Evolutionary conservation across 768 basidiomycete species (phyloP).

Genomic region (Termitomyces sp.): DNA sequence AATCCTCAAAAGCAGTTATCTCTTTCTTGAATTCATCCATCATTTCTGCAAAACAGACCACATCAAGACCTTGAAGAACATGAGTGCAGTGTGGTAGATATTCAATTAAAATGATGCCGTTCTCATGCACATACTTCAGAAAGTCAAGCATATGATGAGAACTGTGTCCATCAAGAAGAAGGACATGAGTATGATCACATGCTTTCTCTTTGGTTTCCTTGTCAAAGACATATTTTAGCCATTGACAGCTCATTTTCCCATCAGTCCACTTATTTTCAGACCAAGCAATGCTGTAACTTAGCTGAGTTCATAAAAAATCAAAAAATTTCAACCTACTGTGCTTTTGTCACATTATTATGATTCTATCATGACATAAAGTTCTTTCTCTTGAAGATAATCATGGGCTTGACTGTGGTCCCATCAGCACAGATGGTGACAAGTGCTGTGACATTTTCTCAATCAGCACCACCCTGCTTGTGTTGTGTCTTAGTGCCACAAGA

Average conservation of each 20-base stretch:
- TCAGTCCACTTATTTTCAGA: slow-evolving; percentile 25
- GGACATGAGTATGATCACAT: slow-evolving; percentile 18
- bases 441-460: slow-evolving; percentile 28
- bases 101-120: slow-evolving; percentile 32
- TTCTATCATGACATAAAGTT: slow-evolving; percentile 23
- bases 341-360: slow-evolving; percentile 28
- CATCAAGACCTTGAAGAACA: slow-evolving; percentile 36
- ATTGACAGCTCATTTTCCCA: slow-evolving; percentile 16
- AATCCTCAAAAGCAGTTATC: slow-evolving; percentile 17
- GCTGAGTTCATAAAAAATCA: not conserved
- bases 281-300: slow-evolving; percentile 12
- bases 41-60: slow-evolving; percentile 35
- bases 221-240: slow-evolving; percentile 28
- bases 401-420: slow-evolving; percentile 23
- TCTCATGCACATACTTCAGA: slow-evolving; percentile 23
- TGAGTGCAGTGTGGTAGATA: slow-evolving; percentile 38
- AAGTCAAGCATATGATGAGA: slow-evolving; percentile 30
- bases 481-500: not conserved
- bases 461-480: slow-evolving; percentile 12
- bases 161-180: slow-evolving; percentile 36
- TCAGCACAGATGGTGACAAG: slow-evolving; percentile 36
- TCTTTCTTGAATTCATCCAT: slow-evolving; percentile 22
- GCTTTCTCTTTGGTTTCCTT: slow-evolving; percentile 28
- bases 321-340: slow-evolving; percentile 20
- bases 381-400: slow-evolving; percentile 34